Conservation (phyloP, 2,329 filamentous ascomycete genomes). For the Fusarium xyrophilum region DNA sequence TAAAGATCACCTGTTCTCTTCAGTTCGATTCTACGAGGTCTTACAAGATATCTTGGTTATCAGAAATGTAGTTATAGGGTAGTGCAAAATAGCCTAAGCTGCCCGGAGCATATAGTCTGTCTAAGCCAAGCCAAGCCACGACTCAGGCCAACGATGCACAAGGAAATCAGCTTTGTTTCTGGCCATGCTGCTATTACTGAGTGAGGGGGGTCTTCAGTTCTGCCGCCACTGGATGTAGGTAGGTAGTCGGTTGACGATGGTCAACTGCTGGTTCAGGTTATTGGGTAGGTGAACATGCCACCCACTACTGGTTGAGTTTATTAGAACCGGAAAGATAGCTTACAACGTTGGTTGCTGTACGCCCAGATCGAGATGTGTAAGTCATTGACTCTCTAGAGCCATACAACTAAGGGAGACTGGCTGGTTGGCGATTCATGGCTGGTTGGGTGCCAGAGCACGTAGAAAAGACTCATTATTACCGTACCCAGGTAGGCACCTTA, state of each 20-base stretch:
- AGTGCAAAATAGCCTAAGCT: neutral
- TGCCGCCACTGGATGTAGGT: neutral
- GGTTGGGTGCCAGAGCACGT: neutral
- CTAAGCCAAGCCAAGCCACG: neutral
- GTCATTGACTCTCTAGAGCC: neutral
- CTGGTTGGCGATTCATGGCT: neutral
- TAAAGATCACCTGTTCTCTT: no score
- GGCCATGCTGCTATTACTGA: neutral
- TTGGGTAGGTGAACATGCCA: neutral
- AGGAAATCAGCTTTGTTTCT: neutral
- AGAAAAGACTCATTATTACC: neutral
- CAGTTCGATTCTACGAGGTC: neutral
- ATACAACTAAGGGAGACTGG: neutral
- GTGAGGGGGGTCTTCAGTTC: neutral
- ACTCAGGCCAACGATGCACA: neutral
- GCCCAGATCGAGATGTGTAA: neutral
- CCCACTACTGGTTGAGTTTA: neutral
- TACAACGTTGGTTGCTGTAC: neutral
- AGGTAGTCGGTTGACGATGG: constrained; percentile 1
- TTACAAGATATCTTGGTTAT: neutral
- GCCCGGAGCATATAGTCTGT: constrained; percentile 2
- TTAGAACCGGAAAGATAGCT: neutral
- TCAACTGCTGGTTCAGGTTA: neutral
- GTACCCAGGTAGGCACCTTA: neutral
- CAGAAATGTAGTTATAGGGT: neutral